These are phyloP conservation scores for Hypoxylon sp. DNA, from an alignment of 2,329 filamentous ascomycete genomes.

Conservation along the genomic window DNA sequence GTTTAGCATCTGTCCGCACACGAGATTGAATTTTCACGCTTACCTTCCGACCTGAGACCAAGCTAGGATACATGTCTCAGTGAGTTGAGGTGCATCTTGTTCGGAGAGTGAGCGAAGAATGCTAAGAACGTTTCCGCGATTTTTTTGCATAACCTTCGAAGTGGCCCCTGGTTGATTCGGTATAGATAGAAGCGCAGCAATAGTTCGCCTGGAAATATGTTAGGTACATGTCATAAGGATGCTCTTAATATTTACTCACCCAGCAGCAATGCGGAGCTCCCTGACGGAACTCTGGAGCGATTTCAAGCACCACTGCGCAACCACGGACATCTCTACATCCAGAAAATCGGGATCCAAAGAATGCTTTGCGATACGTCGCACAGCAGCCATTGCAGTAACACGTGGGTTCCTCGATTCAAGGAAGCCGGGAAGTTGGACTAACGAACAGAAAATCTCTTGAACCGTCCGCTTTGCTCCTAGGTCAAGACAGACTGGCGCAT, in stretches of 20 bases:
- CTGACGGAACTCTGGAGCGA: conserved; percentile 86
- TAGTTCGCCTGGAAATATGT: conserved; percentile 65
- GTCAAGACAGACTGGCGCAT: conserved; percentile 44
- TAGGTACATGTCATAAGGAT: conserved; percentile 39
- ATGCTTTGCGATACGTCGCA: conserved; percentile 80
- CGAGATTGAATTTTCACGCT: conserved; percentile 42
- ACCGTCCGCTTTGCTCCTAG: conserved; percentile 56
- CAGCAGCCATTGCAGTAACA: conserved; percentile 78
- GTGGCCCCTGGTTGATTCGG: conserved; percentile 55
- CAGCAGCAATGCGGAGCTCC: conserved; percentile 87
- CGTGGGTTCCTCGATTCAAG: conserved; percentile 72
- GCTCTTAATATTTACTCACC: conserved; percentile 62
- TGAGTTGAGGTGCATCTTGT: conserved; percentile 74
- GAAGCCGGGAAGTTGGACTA: conserved; percentile 64
- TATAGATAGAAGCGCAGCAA: conserved; percentile 75
- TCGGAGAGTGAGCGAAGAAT: conserved; percentile 81
- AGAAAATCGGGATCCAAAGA: conserved; percentile 71
- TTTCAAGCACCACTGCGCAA: conserved; percentile 86
- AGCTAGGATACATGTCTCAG: conserved; percentile 88
- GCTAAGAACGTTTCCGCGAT: conserved; percentile 78
- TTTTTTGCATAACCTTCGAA: conserved; percentile 67
- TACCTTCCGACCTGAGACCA: conserved; percentile 87
- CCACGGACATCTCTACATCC: conserved; percentile 75
- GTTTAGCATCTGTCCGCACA: conserved; percentile 21
- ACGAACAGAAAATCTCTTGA: conserved; percentile 62